Percentiles rank a stretch among this genome's conserved stretches.
Conservation (phyloP, 768 basidiomycete genomes). For the Serpula lacrymans region DNA sequence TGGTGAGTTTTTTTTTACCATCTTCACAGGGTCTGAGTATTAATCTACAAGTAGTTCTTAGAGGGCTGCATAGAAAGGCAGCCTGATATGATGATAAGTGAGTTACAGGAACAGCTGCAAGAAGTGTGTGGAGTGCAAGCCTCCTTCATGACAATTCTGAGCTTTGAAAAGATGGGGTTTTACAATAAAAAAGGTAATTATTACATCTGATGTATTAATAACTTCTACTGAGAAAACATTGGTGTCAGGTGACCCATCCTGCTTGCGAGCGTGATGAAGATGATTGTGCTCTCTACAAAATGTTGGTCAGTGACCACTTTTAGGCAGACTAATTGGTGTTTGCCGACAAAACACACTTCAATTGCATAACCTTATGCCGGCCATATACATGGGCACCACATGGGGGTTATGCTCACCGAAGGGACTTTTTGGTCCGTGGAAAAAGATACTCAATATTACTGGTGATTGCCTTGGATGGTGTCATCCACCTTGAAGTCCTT, state of each 20-base stretch:
- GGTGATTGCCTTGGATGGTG: slow-evolving; percentile 22
- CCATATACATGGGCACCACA: slow-evolving; percentile 23
- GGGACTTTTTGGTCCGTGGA: slow-evolving; percentile 13
- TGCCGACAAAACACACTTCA: slow-evolving; percentile 31
- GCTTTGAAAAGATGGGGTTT: background rate
- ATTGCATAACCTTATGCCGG: slow-evolving; percentile 16
- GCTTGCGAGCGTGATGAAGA: slow-evolving; percentile 16
- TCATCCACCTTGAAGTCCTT: slow-evolving; percentile 19
- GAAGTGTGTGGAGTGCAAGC: slow-evolving; percentile 16
- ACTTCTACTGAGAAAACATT: no score
- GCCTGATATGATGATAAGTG: slow-evolving; percentile 26
- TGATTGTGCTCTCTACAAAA: slow-evolving; percentile 6
- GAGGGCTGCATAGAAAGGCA: slow-evolving; percentile 11
- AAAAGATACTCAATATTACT: slow-evolving; percentile 26
- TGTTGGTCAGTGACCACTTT: no score
- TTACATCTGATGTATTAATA: no score
- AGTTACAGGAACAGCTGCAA: slow-evolving; percentile 21
- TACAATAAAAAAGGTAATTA: no score
- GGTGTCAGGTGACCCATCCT: slow-evolving; percentile 12
- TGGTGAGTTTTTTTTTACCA: no score
- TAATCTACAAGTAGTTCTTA: slow-evolving; percentile 18
- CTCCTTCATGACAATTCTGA: slow-evolving; percentile 16
- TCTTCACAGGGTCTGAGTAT: no score
- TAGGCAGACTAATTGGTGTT: no score
- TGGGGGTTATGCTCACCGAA: slow-evolving; percentile 12